phyloP scores from a whole-genome alignment of 768 basidiomycete genomes.

The Coprinellus micaceus region DNA sequence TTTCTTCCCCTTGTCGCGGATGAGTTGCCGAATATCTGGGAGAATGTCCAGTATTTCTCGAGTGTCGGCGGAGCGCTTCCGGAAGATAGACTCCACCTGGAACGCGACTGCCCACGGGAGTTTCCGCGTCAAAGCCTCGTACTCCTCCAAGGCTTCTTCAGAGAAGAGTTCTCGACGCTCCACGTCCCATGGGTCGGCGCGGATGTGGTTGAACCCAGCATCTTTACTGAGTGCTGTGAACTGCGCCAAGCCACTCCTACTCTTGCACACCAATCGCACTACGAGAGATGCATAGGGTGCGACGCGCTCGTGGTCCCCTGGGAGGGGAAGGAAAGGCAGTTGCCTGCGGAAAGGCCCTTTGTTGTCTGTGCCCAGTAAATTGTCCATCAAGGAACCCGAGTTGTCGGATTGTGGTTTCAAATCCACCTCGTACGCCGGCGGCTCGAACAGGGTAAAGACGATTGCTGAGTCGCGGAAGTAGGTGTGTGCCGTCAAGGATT shows the following conservation, averaged over 20 bases:
- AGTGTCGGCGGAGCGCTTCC: slow-evolving; percentile 41
- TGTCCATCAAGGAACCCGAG: too few relatives aligned
- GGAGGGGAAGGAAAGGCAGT: slow-evolving; percentile 36
- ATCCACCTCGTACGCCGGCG: slow-evolving; percentile 24
- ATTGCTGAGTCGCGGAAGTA: slow-evolving; percentile 35
- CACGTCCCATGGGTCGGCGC: slow-evolving; percentile 34
- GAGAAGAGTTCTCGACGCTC: slow-evolving; percentile 46
- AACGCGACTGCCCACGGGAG: slow-evolving; percentile 55
- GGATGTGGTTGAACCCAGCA: slow-evolving; percentile 36
- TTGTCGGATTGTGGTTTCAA: not conserved
- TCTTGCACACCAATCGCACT: slow-evolving; percentile 46
- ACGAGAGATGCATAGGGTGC: slow-evolving; percentile 50
- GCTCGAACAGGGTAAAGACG: slow-evolving; percentile 38
- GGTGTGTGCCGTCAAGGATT: slow-evolving; percentile 31
- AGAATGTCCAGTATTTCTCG: slow-evolving; percentile 46
- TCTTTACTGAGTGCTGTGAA: slow-evolving; percentile 37
- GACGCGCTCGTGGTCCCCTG: slow-evolving; percentile 36
- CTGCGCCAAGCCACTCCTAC: slow-evolving; percentile 25
- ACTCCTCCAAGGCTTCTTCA: slow-evolving; percentile 22
- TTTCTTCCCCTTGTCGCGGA: slow-evolving; percentile 24
- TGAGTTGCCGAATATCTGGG: slow-evolving; percentile 28
- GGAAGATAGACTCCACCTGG: slow-evolving; percentile 48
- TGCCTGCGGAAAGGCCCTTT: slow-evolving; percentile 27
- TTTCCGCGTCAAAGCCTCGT: slow-evolving; percentile 28
- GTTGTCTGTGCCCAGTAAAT: too few relatives aligned